Evolutionary conservation across 345 rosid species (phyloP).

Genomic region (Sonneratia caseolaris): DNA sequence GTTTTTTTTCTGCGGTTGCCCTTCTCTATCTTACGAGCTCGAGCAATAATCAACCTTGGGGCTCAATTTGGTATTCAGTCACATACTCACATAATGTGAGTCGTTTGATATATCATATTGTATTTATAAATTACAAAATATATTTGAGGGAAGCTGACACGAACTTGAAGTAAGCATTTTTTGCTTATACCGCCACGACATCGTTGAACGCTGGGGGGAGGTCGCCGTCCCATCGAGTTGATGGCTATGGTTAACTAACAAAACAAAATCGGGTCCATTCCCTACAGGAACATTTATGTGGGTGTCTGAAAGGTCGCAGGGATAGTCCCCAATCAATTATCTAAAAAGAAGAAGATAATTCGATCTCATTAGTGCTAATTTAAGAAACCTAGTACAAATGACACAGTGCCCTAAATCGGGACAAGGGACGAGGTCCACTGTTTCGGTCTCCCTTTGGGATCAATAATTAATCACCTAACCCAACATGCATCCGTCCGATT

Average conservation of each 20-base stretch:
- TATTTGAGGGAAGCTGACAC: no score
- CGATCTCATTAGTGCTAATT: neutral
- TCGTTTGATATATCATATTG: no score
- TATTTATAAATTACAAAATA: no score
- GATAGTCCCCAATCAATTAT: neutral
- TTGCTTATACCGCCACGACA: neutral
- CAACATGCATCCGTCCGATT: neutral
- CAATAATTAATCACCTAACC: constrained; percentile 3
- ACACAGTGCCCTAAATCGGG: neutral
- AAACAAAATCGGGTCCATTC: neutral
- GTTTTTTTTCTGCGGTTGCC: no score
- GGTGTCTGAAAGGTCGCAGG: neutral
- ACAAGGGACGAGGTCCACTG: neutral
- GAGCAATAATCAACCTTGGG: no score
- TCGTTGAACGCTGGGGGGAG: neutral
- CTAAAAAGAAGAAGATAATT: neutral
- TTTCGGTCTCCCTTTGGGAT: neutral
- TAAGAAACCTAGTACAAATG: neutral
- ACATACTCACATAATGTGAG: no score
- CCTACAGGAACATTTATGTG: neutral
- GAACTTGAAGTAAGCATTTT: no score
- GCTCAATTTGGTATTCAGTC: no score
- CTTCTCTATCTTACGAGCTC: no score
- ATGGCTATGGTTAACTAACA: neutral
- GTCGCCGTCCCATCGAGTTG: neutral